phyloP scores from a whole-genome alignment of 768 basidiomycete genomes.

The Amanita muscaria region DNA sequence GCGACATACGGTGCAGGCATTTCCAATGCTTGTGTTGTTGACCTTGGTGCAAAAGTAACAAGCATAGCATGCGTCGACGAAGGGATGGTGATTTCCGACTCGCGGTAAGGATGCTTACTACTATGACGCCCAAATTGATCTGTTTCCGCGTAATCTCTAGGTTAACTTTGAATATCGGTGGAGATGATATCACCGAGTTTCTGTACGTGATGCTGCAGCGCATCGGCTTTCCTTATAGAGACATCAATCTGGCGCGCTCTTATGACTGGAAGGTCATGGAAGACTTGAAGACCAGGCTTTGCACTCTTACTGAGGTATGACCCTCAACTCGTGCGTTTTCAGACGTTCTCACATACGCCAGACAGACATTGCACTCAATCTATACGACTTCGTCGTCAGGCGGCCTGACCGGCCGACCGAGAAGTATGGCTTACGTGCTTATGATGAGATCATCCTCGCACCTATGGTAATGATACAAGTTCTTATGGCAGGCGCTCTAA shows the following conservation, averaged over 20 bases:
- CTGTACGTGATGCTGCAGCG: conserved; percentile 69
- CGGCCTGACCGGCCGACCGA: conserved; percentile 65
- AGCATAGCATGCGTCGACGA: conserved; percentile 93
- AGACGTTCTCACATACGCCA: conserved; percentile 21
- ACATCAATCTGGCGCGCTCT: conserved; percentile 63
- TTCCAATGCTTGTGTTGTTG: conserved; percentile 90
- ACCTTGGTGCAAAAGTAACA: conserved; percentile 81
- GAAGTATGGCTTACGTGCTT: conserved; percentile 85
- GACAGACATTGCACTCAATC: conserved; percentile 83
- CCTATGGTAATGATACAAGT: conserved; percentile 61
- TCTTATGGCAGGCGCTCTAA: background rate
- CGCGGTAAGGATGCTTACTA: conserved; percentile 51
- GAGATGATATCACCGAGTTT: conserved; percentile 92
- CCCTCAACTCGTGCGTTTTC: conserved; percentile 7
- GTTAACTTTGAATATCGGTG: conserved; percentile 79
- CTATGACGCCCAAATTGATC: background rate
- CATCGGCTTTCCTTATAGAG: conserved; percentile 83
- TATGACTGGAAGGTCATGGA: conserved; percentile 93
- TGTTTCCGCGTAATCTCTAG: conserved; percentile 25
- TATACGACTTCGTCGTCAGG: conserved; percentile 86
- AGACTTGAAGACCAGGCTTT: conserved; percentile 77
- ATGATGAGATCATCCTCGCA: conserved; percentile 92
- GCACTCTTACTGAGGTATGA: conserved; percentile 81
- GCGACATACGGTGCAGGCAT: conserved; percentile 95
- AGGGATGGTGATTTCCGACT: conserved; percentile 79